A percentile compares a stretch with the other conserved stretches of the same genome.
Evolutionary conservation across 2,329 filamentous ascomycete genomes (phyloP).

Genomic region (Penicillium sp.): DNA sequence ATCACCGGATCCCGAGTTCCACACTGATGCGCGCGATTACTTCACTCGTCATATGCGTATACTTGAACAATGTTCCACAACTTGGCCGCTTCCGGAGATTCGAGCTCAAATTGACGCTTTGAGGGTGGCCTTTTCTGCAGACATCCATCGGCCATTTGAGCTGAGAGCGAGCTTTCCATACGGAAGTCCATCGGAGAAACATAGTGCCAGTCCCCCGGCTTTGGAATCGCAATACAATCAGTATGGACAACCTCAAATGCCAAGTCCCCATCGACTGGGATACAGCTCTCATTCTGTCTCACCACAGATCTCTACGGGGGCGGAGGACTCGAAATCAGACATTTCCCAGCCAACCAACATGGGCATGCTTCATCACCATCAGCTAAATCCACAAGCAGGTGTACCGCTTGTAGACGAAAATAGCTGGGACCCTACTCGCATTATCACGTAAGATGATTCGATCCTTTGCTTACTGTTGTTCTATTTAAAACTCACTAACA

Average conservation of each 20-base stretch:
- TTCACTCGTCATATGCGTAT: conserved; percentile 94
- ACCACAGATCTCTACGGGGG: conserved; percentile 71
- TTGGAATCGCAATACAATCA: conserved; percentile 50
- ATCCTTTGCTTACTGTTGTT: neutral
- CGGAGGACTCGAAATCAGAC: conserved; percentile 72
- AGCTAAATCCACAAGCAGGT: conserved; percentile 43
- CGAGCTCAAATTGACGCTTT: conserved; percentile 85
- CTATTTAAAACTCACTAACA: conserved; percentile 23
- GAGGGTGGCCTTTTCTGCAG: conserved; percentile 84
- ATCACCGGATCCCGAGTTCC: conserved; percentile 85
- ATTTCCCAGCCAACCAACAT: conserved; percentile 67
- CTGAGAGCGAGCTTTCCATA: conserved; percentile 85
- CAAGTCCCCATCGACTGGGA: conserved; percentile 46
- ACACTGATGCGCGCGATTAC: conserved; percentile 77
- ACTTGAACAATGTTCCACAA: conserved; percentile 75
- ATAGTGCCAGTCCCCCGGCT: conserved; percentile 60
- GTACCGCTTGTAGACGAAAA: conserved; percentile 61
- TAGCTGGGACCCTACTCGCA: conserved; percentile 79
- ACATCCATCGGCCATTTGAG: conserved; percentile 79
- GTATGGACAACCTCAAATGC: conserved; percentile 43
- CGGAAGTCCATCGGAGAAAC: conserved; percentile 67
- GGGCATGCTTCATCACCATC: conserved; percentile 34
- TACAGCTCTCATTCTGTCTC: conserved; percentile 66
- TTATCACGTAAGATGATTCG: conserved; percentile 72
- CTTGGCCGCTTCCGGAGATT: conserved; percentile 86